A percentile compares a stretch with the other conserved stretches of the same genome.
Evolutionary conservation across 2,329 filamentous ascomycete genomes (phyloP).

Genomic region (Fusarium sororula): DNA sequence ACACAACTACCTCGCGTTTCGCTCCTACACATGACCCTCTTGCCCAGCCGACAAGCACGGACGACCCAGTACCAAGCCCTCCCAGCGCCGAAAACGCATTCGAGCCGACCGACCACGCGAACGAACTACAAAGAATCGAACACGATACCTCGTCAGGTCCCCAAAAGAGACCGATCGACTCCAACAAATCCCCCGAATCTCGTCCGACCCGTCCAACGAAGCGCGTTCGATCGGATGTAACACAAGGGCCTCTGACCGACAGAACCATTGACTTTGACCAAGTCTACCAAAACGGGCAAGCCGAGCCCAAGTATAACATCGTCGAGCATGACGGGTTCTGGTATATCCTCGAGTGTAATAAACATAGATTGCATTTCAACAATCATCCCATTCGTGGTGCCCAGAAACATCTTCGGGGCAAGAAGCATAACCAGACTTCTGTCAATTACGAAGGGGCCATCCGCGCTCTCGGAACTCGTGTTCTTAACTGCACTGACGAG

Average conservation of each 20-base stretch:
- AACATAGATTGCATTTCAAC: not conserved
- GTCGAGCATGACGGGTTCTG: not conserved
- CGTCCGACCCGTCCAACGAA: not conserved
- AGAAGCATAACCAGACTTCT: rapidly evolving
- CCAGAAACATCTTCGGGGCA: not conserved
- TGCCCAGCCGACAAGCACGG: not conserved
- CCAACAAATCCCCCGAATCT: too few species aligned
- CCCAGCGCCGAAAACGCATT: not conserved
- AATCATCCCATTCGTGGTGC: not conserved
- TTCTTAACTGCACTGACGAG: not conserved
- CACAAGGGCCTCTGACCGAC: not conserved
- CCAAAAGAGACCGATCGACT: not conserved
- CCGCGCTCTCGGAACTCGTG: not conserved
- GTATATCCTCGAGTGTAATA: constrained; percentile 20
- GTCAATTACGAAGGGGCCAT: not conserved
- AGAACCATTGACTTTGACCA: constrained; percentile 1
- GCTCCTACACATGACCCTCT: not conserved
- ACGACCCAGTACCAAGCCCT: not conserved
- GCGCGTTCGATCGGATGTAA: not conserved
- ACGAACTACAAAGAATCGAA: not conserved
- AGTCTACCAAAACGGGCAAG: constrained; percentile 19
- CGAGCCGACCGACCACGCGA: too few species aligned
- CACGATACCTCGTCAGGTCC: rapidly evolving
- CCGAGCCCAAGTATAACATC: constrained; percentile 1
- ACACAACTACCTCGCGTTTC: rapidly evolving